Base-by-base conservation (phyloP, 352 stramenopile genomes). In the Globisporangium irregulare region DNA sequence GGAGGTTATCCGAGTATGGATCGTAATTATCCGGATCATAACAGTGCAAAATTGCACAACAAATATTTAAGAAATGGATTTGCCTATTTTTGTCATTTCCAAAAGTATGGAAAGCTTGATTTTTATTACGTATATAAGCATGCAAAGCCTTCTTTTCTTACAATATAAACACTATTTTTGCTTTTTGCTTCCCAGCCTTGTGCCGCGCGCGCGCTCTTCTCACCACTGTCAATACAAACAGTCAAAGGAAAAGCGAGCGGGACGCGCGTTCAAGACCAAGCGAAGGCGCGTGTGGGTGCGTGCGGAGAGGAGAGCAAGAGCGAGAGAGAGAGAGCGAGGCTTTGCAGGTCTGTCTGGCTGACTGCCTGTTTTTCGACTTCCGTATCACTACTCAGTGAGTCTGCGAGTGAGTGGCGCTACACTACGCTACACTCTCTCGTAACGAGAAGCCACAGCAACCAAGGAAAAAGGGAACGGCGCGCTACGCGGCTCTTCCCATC, bases 211-310 rank as follows among this genome's bases (percentile, higher is more conserved):
- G 27, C 54, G 10, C 54, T 59, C 24, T 24, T 46, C 27, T 61
- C 38, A 20, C 20, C 9, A 18, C 20, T 51, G 43, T 61, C 56
- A 24, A 62, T 62, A 50, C 56, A 62, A 50, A 61, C n/a, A 61
- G 38, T 41, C 38, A 64, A 64, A 56, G 32, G 20, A 50, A 61
- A 61, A 36, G 55, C 20, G 56, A 61, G 20, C 32, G 32, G 32
- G 32, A 62, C 56, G 32, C 32, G n/a, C 32, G 56, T 50, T 50
- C 32, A 10, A 48, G 56, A 50, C 24, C 29, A 50, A 36, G 56
- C 32, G 56, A 22, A 15, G 4, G 56, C 36, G 32, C 36, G 32
- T 50, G 32, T 62, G 29, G 20, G n/a, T 18, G 32, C 43, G 56
- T 10, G 56, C 25, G 27, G 10, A 43, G 18, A 36, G 5, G 25